A percentile compares a stretch with the other conserved stretches of the same genome.
Evolutionary conservation across 306 rosid species (phyloP).

Genomic region (Citrullus colocynthis): DNA sequence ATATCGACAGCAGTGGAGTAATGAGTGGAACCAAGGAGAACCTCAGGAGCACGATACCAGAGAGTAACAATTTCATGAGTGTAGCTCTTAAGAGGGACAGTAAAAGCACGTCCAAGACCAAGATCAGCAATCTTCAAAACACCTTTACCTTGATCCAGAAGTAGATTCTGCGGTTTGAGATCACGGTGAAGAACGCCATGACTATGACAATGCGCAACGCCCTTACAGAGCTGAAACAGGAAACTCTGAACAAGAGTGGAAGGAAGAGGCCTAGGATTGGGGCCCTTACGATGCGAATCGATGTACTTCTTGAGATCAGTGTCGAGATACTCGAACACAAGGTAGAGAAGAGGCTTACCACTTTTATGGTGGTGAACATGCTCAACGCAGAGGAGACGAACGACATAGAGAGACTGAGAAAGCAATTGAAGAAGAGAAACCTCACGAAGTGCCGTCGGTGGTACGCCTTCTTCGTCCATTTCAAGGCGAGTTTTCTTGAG

Average conservation of each 20-base stretch:
- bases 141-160: slow-evolving; percentile 59
- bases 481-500: slow-evolving; percentile 79
- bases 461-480: slow-evolving; percentile 97
- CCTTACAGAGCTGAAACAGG: slow-evolving; percentile 84
- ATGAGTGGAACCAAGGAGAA: slow-evolving; percentile 72
- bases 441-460: slow-evolving; percentile 87
- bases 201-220: slow-evolving; percentile 88
- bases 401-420: slow-evolving; percentile 81
- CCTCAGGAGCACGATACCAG: slow-evolving; percentile 95
- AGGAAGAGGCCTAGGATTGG: slow-evolving; percentile 40
- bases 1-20: slow-evolving; percentile 92
- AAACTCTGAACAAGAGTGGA: slow-evolving; percentile 49
- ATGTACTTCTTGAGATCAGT: slow-evolving; percentile 89
- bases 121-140: slow-evolving; percentile 86
- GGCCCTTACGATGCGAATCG: slow-evolving; percentile 74
- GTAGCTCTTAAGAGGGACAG: slow-evolving; percentile 88
- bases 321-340: slow-evolving; percentile 82
- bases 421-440: slow-evolving; percentile 87
- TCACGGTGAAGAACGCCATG: slow-evolving; percentile 92
- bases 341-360: slow-evolving; percentile 66
- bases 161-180: slow-evolving; percentile 86
- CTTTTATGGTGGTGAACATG: slow-evolving; percentile 46
- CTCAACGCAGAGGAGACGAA: slow-evolving; percentile 72
- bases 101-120: slow-evolving; percentile 82
- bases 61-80: slow-evolving; percentile 97